phyloP scores from a whole-genome alignment of 2,329 filamentous ascomycete genomes.

The Alternaria solani region DNA sequence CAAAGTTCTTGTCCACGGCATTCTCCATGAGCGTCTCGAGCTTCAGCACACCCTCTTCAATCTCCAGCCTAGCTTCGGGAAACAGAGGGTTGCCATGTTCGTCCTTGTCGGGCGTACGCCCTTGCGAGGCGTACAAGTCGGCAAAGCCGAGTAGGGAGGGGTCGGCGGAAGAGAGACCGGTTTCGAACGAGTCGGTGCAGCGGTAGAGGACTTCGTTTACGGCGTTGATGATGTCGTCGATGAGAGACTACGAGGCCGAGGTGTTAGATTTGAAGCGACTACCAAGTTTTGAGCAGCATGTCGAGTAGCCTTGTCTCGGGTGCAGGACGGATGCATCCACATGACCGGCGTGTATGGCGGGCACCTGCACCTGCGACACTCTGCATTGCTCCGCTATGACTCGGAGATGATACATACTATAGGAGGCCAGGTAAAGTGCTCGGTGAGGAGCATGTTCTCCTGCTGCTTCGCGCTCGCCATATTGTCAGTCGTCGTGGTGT shows the following conservation, averaged over 20 bases:
- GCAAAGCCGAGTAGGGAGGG: slow-evolving; percentile 83
- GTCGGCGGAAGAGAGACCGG: slow-evolving; percentile 76
- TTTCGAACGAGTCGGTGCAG: slow-evolving; percentile 86
- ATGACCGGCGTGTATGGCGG: slow-evolving; percentile 11
- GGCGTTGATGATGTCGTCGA: slow-evolving; percentile 98
- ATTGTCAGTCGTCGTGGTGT: slow-evolving; percentile 6
- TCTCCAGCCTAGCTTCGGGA: slow-evolving; percentile 69
- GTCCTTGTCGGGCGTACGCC: slow-evolving; percentile 53
- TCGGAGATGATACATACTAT: slow-evolving; percentile 66
- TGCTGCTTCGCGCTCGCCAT: slow-evolving; percentile 58
- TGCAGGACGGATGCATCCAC: not conserved
- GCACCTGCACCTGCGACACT: not conserved
- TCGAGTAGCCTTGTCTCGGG: not conserved
- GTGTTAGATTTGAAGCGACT: not conserved
- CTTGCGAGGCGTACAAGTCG: slow-evolving; percentile 56
- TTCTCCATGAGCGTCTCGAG: slow-evolving; percentile 60
- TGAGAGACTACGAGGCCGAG: slow-evolving; percentile 70
- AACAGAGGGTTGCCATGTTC: slow-evolving; percentile 54
- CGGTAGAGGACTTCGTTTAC: slow-evolving; percentile 93
- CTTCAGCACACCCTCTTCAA: slow-evolving; percentile 76
- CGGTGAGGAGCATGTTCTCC: slow-evolving; percentile 76
- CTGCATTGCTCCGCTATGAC: not conserved
- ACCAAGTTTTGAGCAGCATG: not conserved
- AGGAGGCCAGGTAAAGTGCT: slow-evolving; percentile 94
- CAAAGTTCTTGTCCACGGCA: slow-evolving; percentile 61